Percentiles rank a stretch among this genome's conserved stretches.
These are phyloP conservation scores for Boletus chippewaensis DNA, from an alignment of 1,284 basidiomycete species.

Conservation along the genomic window DNA sequence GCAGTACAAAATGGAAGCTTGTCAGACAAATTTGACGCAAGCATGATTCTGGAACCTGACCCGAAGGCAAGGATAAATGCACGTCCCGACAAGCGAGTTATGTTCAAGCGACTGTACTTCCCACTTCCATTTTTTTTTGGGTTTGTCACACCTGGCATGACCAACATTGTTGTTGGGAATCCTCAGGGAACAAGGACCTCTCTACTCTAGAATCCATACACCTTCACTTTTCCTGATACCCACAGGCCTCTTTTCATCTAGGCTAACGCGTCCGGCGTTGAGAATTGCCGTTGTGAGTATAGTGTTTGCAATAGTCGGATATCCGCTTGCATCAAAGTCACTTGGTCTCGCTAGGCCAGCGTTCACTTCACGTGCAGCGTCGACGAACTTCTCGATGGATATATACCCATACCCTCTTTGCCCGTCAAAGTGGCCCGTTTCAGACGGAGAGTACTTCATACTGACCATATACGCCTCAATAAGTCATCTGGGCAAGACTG, in stretches of 20 bases:
- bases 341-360: constrained; percentile 55
- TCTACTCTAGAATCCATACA: constrained; percentile 65
- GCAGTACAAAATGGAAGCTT: constrained; percentile 2
- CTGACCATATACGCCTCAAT: constrained; percentile 34
- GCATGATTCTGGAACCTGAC: too few species aligned
- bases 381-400: constrained; percentile 89
- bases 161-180: neutral
- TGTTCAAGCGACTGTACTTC: too few species aligned
- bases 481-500: neutral
- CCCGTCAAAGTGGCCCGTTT: constrained; percentile 87
- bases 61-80: too few species aligned
- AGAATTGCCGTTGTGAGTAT: constrained; percentile 89
- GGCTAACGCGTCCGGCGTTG: constrained; percentile 80
- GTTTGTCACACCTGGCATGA: neutral
- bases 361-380: constrained; percentile 73
- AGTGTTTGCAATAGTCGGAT: constrained; percentile 86
- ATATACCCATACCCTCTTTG: constrained; percentile 88
- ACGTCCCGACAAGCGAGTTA: too few species aligned
- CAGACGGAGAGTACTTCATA: constrained; percentile 91
- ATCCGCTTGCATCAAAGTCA: constrained; percentile 73
- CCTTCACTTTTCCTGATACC: constrained; percentile 62
- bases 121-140: too few species aligned
- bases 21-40: neutral
- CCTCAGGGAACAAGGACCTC: neutral
- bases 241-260: constrained; percentile 83